phyloP scores from a whole-genome alignment of 495 filamentous ascomycete genomes.

The Penicillium psychrofluorescens region DNA sequence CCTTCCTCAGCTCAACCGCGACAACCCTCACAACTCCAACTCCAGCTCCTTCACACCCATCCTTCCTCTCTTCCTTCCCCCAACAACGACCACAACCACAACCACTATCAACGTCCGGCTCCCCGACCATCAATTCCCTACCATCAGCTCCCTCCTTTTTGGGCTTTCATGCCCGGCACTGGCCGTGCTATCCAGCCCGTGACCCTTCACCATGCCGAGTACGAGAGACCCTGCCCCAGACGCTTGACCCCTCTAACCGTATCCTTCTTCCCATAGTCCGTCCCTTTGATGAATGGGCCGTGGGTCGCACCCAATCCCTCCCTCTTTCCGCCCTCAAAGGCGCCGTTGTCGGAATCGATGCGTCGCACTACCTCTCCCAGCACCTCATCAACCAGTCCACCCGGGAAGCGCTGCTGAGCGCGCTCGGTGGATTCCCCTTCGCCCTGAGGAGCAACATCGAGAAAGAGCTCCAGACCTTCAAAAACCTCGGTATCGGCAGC shows the following conservation, averaged over 20 bases:
- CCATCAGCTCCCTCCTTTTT: conserved; percentile 3
- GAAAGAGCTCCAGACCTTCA: conserved; percentile 62
- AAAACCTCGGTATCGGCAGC: conserved; percentile 52
- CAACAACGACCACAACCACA: not conserved
- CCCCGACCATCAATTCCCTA: conserved; percentile 2
- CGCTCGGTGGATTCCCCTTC: conserved; percentile 84
- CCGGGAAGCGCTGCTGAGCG: conserved; percentile 80
- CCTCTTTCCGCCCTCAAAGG: conserved; percentile 61
- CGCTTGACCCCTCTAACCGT: not conserved
- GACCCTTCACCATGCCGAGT: conserved; percentile 36
- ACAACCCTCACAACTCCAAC: conserved; percentile 5
- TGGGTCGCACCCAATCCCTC: conserved; percentile 43
- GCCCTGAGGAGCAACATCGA: conserved; percentile 63
- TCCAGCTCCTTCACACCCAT: conserved; percentile 16
- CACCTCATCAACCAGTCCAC: conserved; percentile 59
- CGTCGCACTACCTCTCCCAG: conserved; percentile 74
- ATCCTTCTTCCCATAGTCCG: conserved; percentile 36
- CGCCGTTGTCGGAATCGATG: conserved; percentile 76
- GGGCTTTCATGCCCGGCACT: conserved; percentile 25
- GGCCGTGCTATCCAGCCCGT: conserved; percentile 20
- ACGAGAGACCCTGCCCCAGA: conserved; percentile 5
- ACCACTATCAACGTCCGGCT: not conserved
- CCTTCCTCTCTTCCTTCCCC: conserved; percentile 4
- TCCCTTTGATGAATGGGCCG: conserved; percentile 52
- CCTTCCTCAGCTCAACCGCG: too few relatives aligned